phyloP scores from a whole-genome alignment of 805 yeast species.

The Cyberlindnera saturnus region DNA sequence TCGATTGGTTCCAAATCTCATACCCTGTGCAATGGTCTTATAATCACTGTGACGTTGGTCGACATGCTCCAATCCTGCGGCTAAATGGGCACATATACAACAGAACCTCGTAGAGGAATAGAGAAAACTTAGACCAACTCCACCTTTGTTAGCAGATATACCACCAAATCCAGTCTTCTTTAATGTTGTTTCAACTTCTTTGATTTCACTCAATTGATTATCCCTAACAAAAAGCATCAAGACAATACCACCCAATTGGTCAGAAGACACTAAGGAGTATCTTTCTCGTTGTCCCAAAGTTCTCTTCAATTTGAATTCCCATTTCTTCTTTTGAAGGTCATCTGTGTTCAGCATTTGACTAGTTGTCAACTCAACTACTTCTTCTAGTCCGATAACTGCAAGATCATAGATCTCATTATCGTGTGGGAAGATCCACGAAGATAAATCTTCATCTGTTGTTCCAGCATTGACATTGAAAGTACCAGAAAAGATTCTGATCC shows the following conservation, averaged over 20 bases:
- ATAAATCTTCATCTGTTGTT: constrained; percentile 46
- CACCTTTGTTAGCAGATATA: constrained; percentile 78
- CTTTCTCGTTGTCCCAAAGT: constrained; percentile 40
- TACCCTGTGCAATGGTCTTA: constrained; percentile 66
- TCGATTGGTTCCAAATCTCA: constrained; percentile 47
- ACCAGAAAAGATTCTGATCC: constrained; percentile 68
- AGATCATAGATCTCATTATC: constrained; percentile 50
- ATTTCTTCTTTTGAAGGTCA: constrained; percentile 46
- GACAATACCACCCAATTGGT: constrained; percentile 82
- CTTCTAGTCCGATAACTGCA: constrained; percentile 82
- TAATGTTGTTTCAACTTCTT: constrained; percentile 60
- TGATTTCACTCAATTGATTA: constrained; percentile 43
- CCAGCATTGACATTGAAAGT: constrained; percentile 75
- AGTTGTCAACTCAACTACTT: constrained; percentile 76
- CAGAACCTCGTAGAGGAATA: constrained; percentile 68
- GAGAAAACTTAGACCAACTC: constrained; percentile 61
- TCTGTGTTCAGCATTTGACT: constrained; percentile 82
- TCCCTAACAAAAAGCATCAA: constrained; percentile 62
- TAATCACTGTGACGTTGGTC: constrained; percentile 86
- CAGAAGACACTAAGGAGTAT: constrained; percentile 70
- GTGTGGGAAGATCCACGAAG: constrained; percentile 73
- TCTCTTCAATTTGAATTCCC: constrained; percentile 59
- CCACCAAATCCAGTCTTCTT: constrained; percentile 96
- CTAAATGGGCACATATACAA: constrained; percentile 80
- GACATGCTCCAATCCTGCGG: constrained; percentile 81